Evolutionary conservation across 2,329 filamentous ascomycete species (phyloP), one percentile per base, ranked within the genome.

Genomic region (Myrmaecium sp.): DNA sequence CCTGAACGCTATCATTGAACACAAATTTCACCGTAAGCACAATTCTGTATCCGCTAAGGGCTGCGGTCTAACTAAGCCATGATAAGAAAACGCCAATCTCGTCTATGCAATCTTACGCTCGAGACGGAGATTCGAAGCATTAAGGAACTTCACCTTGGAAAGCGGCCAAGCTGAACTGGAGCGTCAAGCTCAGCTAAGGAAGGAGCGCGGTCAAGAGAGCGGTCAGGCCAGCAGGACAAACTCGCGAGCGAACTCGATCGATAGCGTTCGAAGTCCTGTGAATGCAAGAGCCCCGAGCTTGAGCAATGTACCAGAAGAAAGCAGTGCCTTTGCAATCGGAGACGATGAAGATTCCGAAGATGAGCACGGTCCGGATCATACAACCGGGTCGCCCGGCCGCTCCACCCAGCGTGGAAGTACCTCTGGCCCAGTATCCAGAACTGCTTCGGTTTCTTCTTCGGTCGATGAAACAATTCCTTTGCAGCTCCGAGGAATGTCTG

Each of bases 121-220:
- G 33, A 72, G 71, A 41, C 86, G 78, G 49, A 70, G 74, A 16
- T 89, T 95, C 35, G 80, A 92, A 47, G 78, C 78, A 2, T 56
- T 95, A 20, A 71, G 84, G 14, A 71, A 74, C 9, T 92, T 95
- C 41, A 95, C 86, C 0, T 62, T 95, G 1, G 86, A 95, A 46
- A 89, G 79, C 41, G 89, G 81, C 0, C 79, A 89, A 43, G 77
- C 86, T 47, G 86, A 95, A 47, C 77, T 95, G 15, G 81, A 93
- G 47, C 72, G 79, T 29, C 69, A 78, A 34, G 75, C 72, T 33
- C 69, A 77, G 34, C 64, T 66, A 31, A 68, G 45, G 74, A 94
- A 56, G 70, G 81, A 41, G 54, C 57, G 34, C 36, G 31, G 39
- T 8, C 40, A 35, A 13, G 47, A 51, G 4, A n/a, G 10, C 24